Evolutionary conservation across 768 basidiomycete genomes (phyloP).

Genomic region (Termitomyces sp.): DNA sequence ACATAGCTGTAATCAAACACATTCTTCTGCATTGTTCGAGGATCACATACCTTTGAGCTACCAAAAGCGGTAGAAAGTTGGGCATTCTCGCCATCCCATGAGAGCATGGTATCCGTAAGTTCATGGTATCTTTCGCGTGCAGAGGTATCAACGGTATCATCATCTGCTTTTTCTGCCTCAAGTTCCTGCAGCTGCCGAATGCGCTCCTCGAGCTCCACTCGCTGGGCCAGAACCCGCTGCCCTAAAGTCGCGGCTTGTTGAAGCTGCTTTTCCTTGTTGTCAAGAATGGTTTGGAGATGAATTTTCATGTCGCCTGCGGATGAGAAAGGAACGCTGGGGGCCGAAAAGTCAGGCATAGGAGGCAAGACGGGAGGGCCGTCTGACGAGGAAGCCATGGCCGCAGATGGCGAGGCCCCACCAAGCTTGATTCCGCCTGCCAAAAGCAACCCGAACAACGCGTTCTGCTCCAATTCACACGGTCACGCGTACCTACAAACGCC

Average conservation of each 20-base stretch:
- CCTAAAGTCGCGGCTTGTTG: conserved; percentile 89
- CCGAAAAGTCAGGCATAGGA: conserved; percentile 36
- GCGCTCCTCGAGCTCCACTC: conserved; percentile 87
- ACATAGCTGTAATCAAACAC: not conserved
- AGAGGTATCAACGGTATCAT: conserved; percentile 58
- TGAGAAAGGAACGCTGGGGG: conserved; percentile 31
- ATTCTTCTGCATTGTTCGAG: not conserved
- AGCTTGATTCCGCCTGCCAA: conserved; percentile 2
- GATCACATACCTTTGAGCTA: conserved; percentile 41
- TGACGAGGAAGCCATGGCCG: conserved; percentile 35
- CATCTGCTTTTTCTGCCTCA: conserved; percentile 57
- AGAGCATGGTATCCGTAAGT: conserved; percentile 65
- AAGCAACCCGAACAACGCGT: conserved; percentile 17
- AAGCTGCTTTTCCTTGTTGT: conserved; percentile 88
- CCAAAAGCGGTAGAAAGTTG: conserved; percentile 68
- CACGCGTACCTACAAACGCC: conserved; percentile 8
- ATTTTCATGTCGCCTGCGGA: conserved; percentile 57
- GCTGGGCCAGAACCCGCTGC: conserved; percentile 89
- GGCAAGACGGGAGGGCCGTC: conserved; percentile 27
- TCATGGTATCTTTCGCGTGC: conserved; percentile 72
- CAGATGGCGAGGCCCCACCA: conserved; percentile 11
- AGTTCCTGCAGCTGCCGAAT: conserved; percentile 76
- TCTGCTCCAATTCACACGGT: conserved; percentile 19
- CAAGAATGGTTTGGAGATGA: conserved; percentile 66
- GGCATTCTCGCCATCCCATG: conserved; percentile 79